Conservation (phyloP, 371 early-diverging fungal species). For the Actinomortierella ambigua region DNA sequence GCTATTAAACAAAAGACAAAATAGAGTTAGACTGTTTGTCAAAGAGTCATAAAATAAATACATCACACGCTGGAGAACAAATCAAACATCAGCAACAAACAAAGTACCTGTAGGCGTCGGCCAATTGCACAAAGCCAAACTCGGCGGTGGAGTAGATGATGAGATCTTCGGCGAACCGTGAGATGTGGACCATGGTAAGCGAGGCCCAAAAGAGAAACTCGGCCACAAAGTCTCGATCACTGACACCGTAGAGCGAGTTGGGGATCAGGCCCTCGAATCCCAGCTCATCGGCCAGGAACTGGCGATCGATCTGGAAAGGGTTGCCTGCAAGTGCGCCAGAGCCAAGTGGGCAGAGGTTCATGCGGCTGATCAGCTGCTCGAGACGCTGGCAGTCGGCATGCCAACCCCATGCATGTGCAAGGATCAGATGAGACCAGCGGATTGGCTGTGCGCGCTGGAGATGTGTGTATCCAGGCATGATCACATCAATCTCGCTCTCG, state of each 20-base stretch:
- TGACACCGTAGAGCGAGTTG: constrained; percentile 90
- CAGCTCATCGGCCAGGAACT: constrained; percentile 83
- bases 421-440: constrained; percentile 92
- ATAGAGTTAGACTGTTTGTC: neutral
- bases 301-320: constrained; percentile 93
- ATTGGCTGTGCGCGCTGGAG: constrained; percentile 98
- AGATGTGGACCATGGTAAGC: constrained; percentile 89
- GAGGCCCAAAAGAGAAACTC: constrained; percentile 94
- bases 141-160: constrained; percentile 92
- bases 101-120: constrained; percentile 86
- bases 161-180: constrained; percentile 93
- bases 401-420: constrained; percentile 89
- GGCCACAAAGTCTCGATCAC: constrained; percentile 95
- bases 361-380: constrained; percentile 75
- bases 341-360: constrained; percentile 90
- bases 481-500: constrained; percentile 83
- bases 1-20: constrained; percentile 45
- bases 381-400: constrained; percentile 88
- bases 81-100: neutral
- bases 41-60: neutral
- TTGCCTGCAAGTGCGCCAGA: constrained; percentile 97
- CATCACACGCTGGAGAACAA: no score
- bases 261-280: constrained; percentile 84
- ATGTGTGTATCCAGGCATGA: constrained; percentile 98
- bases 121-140: constrained; percentile 91